Evolutionary conservation across 345 rosid species (phyloP), one percentile per base, ranked within the genome.

Genomic region (Pugionium cornutum): DNA sequence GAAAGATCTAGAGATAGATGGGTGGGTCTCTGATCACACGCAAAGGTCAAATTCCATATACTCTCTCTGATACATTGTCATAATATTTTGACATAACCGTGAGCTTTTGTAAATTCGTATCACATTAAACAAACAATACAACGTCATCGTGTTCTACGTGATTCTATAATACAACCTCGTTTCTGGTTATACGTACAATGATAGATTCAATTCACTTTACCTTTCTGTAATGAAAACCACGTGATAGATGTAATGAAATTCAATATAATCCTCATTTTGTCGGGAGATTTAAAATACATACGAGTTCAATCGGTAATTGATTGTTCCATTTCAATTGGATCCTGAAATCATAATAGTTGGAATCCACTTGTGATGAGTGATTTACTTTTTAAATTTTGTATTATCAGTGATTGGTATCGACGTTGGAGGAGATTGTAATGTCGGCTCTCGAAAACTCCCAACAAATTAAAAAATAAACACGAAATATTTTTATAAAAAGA

Each of bases 381-480:
- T 18, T 18, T 18, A 18, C 18, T 18, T 18, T 18, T 18, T 18
- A 18, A 18, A 18, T 18, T 18, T 18, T 18, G 18, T 18, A 18
- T 18, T 18, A 18, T 18, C 18, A 18, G 18, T 18, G 18, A 18
- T 18, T 18, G 18, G 18, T 18, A 18, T 18, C 18, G 18, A 18
- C 18, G 18, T 18, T 18, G 18, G 18, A 18, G 18, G 18, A 18
- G 18, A 18, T 5, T 58, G 36, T 42, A 58, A 72, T 72, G 70
- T 72, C 66, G 66, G 76, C 70, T 72, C 41, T 3, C 60, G 42
- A 50, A 44, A 58, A 65, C 64, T 46, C 75, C 68, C 75, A 62
- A 48, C 44, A 55, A 55, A 47, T 45, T 62, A 62, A 48, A 63
- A 18, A 46, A 63, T 69, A 72, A 72, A 64, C 59, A 64, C 47